Evolutionary conservation across 768 basidiomycete species (phyloP).

Genomic region (Trametes coccinea): DNA sequence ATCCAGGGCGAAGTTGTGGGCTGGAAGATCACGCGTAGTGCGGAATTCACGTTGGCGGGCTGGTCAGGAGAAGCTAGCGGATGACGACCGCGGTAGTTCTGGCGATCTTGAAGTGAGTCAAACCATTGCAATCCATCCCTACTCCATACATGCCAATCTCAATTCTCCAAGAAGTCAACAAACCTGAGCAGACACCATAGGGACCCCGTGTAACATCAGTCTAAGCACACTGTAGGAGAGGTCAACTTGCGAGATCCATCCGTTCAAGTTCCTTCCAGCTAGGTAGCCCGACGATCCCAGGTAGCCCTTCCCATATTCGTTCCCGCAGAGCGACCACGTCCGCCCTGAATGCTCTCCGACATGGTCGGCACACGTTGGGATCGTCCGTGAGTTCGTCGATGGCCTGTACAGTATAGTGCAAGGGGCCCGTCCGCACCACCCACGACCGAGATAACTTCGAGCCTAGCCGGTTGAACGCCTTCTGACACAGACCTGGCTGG

Average conservation of each 20-base stretch:
- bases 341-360: conserved; percentile 43
- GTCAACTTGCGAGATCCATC: conserved; percentile 30
- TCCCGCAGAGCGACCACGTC: conserved; percentile 42
- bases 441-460: conserved; percentile 49
- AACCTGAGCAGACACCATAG: not conserved
- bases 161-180: too few relatives aligned
- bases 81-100: too few relatives aligned
- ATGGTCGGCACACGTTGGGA: conserved; percentile 42
- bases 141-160: too few relatives aligned
- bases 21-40: not conserved
- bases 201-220: too few relatives aligned
- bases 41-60: not conserved
- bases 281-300: conserved; percentile 45
- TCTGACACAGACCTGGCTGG: conserved; percentile 36
- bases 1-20: conserved; percentile 56
- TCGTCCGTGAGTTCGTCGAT: conserved; percentile 37
- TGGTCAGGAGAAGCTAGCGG: too few relatives aligned
- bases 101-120: too few relatives aligned
- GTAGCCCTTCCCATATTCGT: conserved; percentile 50
- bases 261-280: conserved; percentile 45
- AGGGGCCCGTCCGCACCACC: conserved; percentile 50
- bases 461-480: conserved; percentile 44
- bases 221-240: not conserved
- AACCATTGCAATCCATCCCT: too few relatives aligned
- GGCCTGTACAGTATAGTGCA: conserved; percentile 55